Base-by-base conservation (phyloP, 805 yeast species). In the Ogataea pilisensis region DNA sequence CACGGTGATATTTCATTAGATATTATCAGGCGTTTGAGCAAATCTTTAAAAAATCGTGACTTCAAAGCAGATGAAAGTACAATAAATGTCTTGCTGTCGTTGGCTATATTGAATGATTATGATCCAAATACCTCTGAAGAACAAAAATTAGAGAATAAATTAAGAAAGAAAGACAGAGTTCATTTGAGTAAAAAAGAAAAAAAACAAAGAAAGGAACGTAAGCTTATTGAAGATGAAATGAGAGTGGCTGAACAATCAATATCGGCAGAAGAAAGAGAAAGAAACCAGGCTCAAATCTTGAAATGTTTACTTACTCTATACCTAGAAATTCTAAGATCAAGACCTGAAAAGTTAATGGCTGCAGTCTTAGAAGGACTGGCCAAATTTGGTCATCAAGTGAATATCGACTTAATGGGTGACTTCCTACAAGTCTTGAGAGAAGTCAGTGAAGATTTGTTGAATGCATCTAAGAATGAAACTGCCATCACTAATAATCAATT, bases 291-390 rank as follows among this genome's bases (percentile, higher is more conserved):
- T 0, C 89, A 88, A 51, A 82, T 89, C 5, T 69, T 93, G 45
- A 87, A 86, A 58, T 63, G 75, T 55, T 70, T 89, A 22, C 69
- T 93, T 45, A 72, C 82, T 1, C 63, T 87, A 17, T 93, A 93
- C 58, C 66, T 93, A 50, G 89, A 85, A 49, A 76, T 91, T 24
- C 69, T 93, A 47, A 83, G 76, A 58, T 73, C 73, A 14, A 72
- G 78, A 34, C 75, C 80, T 16, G 75, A 78, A 29, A 73, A 76
- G 16, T 67, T 93, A 39, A 80, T 88, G 70, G 96, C 95, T 7
- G 73, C 91, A 0, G 95, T 91, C 0, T 69, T 93, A 40, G 98
- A 93, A 65, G 98, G 98, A 3, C 66, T 93, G 42, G 85, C 97
- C 1, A 78, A 79, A 56, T 89, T 82, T 58, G 96, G 98, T 2